Percentiles rank a stretch among this genome's conserved stretches.
phyloP scores from a whole-genome alignment of 2,329 filamentous ascomycete species.

The Monilinia aucupariae region DNA sequence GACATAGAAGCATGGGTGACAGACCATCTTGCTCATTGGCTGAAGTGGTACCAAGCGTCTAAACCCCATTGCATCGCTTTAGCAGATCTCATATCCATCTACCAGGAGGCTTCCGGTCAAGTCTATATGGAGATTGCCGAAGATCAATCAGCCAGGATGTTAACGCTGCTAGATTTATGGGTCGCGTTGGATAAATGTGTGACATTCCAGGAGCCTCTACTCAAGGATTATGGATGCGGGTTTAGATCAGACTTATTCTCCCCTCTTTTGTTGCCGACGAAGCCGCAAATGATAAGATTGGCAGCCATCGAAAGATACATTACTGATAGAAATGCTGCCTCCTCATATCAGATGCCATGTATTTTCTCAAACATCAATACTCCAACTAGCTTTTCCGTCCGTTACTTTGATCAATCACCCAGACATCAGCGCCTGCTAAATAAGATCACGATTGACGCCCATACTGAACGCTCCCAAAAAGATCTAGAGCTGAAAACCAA shows the following conservation, averaged over 20 bases:
- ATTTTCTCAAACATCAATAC: slow-evolving; percentile 39
- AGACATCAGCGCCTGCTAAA: slow-evolving; percentile 37
- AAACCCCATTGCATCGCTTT: slow-evolving; percentile 34
- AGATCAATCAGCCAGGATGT: slow-evolving; percentile 47
- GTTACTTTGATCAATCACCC: slow-evolving; percentile 43
- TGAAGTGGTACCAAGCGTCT: slow-evolving; percentile 23
- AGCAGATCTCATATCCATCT: slow-evolving; percentile 33
- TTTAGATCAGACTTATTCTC: slow-evolving; percentile 40
- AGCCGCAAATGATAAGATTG: slow-evolving; percentile 44
- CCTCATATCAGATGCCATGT: slow-evolving; percentile 22
- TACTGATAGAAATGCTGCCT: not conserved
- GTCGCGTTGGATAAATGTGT: slow-evolving; percentile 48
- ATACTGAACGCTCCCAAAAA: slow-evolving; percentile 32
- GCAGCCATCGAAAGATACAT: slow-evolving; percentile 45
- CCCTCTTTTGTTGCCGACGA: slow-evolving; percentile 42
- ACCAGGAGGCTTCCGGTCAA: slow-evolving; percentile 31
- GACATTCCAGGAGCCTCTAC: slow-evolving; percentile 36
- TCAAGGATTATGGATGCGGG: slow-evolving; percentile 44
- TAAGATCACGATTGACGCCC: slow-evolving; percentile 40
- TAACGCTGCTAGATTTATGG: slow-evolving; percentile 55
- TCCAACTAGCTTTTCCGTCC: slow-evolving; percentile 41
- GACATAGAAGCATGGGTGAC: slow-evolving; percentile 48
- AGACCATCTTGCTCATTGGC: slow-evolving; percentile 30
- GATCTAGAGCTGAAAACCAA: slow-evolving; percentile 34
- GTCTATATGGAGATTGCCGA: slow-evolving; percentile 42